Percentiles rank a stretch among this genome's conserved stretches.
phyloP scores from a whole-genome alignment of 2,329 filamentous ascomycete genomes.

The Ascochyta clinopodiicola region DNA sequence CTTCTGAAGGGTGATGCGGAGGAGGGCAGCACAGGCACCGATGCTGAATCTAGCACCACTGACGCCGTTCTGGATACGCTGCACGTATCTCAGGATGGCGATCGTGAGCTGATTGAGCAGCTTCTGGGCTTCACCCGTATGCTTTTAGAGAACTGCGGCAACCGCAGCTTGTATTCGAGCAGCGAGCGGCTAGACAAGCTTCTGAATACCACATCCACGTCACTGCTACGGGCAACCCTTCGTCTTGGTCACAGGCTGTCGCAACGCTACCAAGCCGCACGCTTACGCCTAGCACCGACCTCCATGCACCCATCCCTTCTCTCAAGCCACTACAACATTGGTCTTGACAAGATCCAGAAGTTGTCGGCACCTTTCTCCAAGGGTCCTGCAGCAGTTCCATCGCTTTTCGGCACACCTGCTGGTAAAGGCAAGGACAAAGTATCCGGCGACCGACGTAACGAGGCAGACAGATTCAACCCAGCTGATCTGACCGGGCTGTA shows the following conservation, averaged over 20 bases:
- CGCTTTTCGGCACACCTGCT: constrained; percentile 62
- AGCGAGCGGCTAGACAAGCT: constrained; percentile 88
- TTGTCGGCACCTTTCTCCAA: constrained; percentile 84
- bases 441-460: constrained; percentile 47
- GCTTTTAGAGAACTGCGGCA: constrained; percentile 92
- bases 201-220: constrained; percentile 83
- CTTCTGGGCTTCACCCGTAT: constrained; percentile 86
- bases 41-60: constrained; percentile 48
- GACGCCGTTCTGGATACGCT: constrained; percentile 58
- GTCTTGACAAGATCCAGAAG: constrained; percentile 80
- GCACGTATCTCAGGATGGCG: constrained; percentile 76
- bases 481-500: constrained; percentile 80
- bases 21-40: constrained; percentile 40
- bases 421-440: constrained; percentile 80
- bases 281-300: constrained; percentile 73
- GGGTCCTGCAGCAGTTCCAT: constrained; percentile 57
- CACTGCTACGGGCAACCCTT: constrained; percentile 78
- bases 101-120: constrained; percentile 78
- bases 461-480: constrained; percentile 44
- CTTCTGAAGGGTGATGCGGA: constrained; percentile 65
- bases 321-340: constrained; percentile 79
- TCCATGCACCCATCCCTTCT: constrained; percentile 76
- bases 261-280: constrained; percentile 88
- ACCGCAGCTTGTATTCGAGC: constrained; percentile 94
- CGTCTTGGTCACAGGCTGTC: constrained; percentile 85